Evolutionary conservation across 306 rosid species (phyloP), one percentile per base, ranked within the genome.

Genomic region (Corylus heterophylla): DNA sequence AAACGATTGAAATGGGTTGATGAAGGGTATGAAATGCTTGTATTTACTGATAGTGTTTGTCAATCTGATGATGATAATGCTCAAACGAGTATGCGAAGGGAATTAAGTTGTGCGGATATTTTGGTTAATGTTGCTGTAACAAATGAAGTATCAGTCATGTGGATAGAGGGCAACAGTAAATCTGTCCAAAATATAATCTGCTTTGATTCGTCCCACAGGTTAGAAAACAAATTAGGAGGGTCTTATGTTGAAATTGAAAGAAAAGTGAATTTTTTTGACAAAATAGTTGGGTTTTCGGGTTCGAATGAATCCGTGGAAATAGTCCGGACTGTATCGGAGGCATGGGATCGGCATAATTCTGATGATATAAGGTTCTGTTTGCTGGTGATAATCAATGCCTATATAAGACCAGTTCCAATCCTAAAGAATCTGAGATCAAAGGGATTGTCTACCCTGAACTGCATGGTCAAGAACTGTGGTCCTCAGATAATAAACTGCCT

Each of bases 331-430:
- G 82, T 93, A 18, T 86, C 89, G 1, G 90, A 91, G 89, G 97
- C 98, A 9, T 91, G 98, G 98, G 88, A 89, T 29, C 86, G 97
- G 72, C 85, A 72, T 80, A 93, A 82, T 77, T 85, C 94, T 4
- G 98, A 93, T 50, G 98, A 91, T 83, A 88, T 93, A 83, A 83
- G 98, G 83, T 93, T 93, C 79, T 91, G 98, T 77, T 87, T 93
- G 77, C 79, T 93, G 84, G 82, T 93, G 20, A 35, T 93, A 83
- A 89, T 93, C 87, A 91, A 93, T 83, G 88, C 94, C 55, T 93
- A 87, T 77, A 78, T 93, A 78, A 91, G 88, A 73, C 98, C 98
- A 0, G 98, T 93, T 35, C 92, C 98, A 7, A 73, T 88, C 20
- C 80, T 93, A 86, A 80, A 88, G 85, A 93, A 91, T 87, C 90